Base-by-base conservation (phyloP, 2,329 filamentous ascomycete genomes). In the Fusarium compactum region DNA sequence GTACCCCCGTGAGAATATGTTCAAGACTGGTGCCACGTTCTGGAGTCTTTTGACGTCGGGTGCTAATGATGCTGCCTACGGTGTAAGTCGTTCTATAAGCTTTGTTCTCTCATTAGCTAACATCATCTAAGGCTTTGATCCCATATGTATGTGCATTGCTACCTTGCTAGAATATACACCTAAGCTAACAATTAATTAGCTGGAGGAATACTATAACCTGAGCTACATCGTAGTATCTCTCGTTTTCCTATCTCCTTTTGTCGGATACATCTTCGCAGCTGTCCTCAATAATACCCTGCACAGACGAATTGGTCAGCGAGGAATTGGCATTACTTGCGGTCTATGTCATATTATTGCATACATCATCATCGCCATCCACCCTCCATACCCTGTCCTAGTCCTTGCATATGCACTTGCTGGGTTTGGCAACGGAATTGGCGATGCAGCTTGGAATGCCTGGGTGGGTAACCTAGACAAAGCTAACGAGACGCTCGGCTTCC, bases 391-490 rank as follows among this genome's bases (percentile, higher is more conserved):
- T 0, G 88, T 88, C 1, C 81, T 93, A 0, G 87, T 92, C 2
- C 76, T 92, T 14, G 85, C 88, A 12, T 92, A 90, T 75, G 85
- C 89, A 66, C 77, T 93, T 3, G 88, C 90, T 1, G 92, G 91
- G 0, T 89, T 93, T 57, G 91, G 91, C 1, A 93, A 92, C 74
- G 91, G 91, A 0, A 78, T 93, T 1, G 82, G 85, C 15, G 90
- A 87, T 64, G 85, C 83, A 9, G 85, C 81, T 2, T 89, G 85
- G 85, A 86, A 86, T 72, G 84, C 85, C 0, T 87, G 82, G 81
- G 77, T 86, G 16, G 92, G 92, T 0, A 90, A 89, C 70, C 89
- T 94, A 85, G 85, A 85, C 11, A 87, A 87, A 58, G 87, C 91
- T 2, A 93, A 93, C 70, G 88, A 93, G 75, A 78, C 93, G 2